These are phyloP conservation scores for Euphorbia schlechtendalii DNA, from an alignment of 441 rosid genomes.

Conservation along the genomic window DNA sequence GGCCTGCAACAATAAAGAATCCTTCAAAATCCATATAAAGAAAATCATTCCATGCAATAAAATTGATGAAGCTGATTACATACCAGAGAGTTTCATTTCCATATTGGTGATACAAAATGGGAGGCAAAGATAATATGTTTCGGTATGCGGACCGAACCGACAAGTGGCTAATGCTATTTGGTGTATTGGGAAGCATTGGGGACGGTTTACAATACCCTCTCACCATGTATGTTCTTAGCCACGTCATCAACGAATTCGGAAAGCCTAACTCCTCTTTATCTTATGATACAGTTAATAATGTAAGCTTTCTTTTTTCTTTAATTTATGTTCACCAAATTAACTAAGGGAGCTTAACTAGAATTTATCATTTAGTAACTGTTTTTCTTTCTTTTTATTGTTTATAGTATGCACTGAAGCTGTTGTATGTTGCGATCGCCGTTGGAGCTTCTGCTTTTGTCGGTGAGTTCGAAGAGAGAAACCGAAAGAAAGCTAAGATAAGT, in stretches of 20 bases:
- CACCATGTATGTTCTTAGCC: constrained; percentile 46
- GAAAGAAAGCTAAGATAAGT: not conserved
- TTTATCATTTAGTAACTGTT: too few relatives aligned
- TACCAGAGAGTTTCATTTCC: not conserved
- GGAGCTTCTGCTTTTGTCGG: constrained; percentile 61
- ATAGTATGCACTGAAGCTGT: constrained; percentile 54
- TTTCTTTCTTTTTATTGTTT: constrained; percentile 13
- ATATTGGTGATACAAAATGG: constrained; percentile 33
- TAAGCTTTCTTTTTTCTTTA: constrained; percentile 9
- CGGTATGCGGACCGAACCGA: constrained; percentile 46
- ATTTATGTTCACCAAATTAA: not conserved
- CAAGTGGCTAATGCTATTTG: constrained; percentile 53
- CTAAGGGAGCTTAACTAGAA: too few relatives aligned
- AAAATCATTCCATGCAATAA: too few relatives aligned
- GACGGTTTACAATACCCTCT: constrained; percentile 64
- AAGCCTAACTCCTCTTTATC: constrained; percentile 22
- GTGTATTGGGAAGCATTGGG: constrained; percentile 62
- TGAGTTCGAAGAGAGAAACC: constrained; percentile 22
- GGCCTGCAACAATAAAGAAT: constrained; percentile 26
- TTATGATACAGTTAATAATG: constrained; percentile 39
- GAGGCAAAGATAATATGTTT: constrained; percentile 44
- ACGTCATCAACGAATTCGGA: constrained; percentile 59
- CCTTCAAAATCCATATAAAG: constrained; percentile 13
- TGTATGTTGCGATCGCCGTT: constrained; percentile 54
- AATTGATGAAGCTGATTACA: not conserved